Base-by-base conservation (phyloP, 257 asterid species). In the Linaria vulgaris region DNA sequence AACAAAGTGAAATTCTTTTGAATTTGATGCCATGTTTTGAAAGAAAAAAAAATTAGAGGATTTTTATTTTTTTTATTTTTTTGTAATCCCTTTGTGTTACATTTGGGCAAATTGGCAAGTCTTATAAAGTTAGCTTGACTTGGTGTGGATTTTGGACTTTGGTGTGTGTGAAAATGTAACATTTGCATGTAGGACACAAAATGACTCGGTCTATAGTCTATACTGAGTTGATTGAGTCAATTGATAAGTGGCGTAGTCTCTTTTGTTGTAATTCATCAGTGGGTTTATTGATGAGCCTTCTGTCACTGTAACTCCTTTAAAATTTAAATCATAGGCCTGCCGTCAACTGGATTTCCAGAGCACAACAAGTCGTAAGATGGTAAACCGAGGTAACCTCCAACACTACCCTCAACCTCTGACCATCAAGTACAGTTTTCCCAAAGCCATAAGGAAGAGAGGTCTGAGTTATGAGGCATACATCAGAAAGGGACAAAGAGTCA, bases 381-480 rank as follows among this genome's bases (percentile, higher is more conserved):
- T n/a, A 19, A 44, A 44, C 9, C 17, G 49, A 41, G 27, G 16
- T 58, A 66, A 50, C 64, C 71, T 22, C 56, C 19, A 44, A 48
- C 39, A 13, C 38, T 74, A 15, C 54, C 73, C 48, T 68, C 83
- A 34, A 72, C 17, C 0, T 82, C 82, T 25, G 89, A n/a, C 78
- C 68, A 61, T 59, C 72, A 72, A 54, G 56, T 79, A 20, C 68
- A 75, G 66, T 80, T 89, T 24, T 79, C 78, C 19, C 77, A 78
- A 63, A 85, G 76, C 74, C 88, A 86, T 10, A 71, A 83, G 39
- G 44, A 69, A 44, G 91, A 84, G 73, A 81, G 82, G 70, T 58
- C 63, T 49, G 77, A 70, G 17, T 78, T 82, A 12, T 74, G 5
- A 70, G 55, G 43, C 68, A 69, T 46, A 13, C 76, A 5, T 61